phyloP scores from a whole-genome alignment of 352 stramenopile species.

The Pythium pyrilobum region DNA sequence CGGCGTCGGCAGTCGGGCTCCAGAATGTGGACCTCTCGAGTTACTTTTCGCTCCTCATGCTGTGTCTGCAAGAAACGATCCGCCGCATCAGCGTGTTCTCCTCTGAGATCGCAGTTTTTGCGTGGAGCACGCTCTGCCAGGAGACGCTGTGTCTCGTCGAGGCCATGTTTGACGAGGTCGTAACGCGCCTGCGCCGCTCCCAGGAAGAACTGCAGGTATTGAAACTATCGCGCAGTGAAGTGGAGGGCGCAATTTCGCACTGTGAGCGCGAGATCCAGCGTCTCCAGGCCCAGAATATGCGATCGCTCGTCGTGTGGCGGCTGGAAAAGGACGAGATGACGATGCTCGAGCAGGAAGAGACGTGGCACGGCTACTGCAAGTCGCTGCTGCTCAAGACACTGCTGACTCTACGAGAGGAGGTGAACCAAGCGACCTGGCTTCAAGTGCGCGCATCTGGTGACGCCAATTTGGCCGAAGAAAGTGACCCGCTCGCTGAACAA shows the following conservation, averaged over 20 bases:
- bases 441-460: slow-evolving; percentile 7
- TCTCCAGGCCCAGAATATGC: slow-evolving; percentile 35
- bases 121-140: slow-evolving; percentile 23
- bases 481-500: neutral
- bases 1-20: neutral
- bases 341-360: slow-evolving; percentile 32
- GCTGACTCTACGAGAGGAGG: slow-evolving; percentile 9
- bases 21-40: neutral
- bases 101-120: slow-evolving; percentile 25
- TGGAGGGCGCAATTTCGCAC: slow-evolving; percentile 22
- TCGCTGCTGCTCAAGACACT: slow-evolving; percentile 31
- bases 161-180: slow-evolving; percentile 7
- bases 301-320: slow-evolving; percentile 26
- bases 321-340: slow-evolving; percentile 27
- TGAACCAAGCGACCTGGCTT: slow-evolving; percentile 28
- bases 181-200: slow-evolving; percentile 1
- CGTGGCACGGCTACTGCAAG: slow-evolving; percentile 45
- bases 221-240: slow-evolving; percentile 12
- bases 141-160: slow-evolving; percentile 15
- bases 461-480: neutral
- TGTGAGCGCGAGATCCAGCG: slow-evolving; percentile 29
- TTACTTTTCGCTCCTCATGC: slow-evolving; percentile 27
- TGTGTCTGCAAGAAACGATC: slow-evolving; percentile 37
- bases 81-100: slow-evolving; percentile 29
- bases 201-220: slow-evolving; percentile 20